Evolutionary conservation across 2,329 filamentous ascomycete species (phyloP), one percentile per base, ranked within the genome.

Genomic region (Fusarium hainanense): DNA sequence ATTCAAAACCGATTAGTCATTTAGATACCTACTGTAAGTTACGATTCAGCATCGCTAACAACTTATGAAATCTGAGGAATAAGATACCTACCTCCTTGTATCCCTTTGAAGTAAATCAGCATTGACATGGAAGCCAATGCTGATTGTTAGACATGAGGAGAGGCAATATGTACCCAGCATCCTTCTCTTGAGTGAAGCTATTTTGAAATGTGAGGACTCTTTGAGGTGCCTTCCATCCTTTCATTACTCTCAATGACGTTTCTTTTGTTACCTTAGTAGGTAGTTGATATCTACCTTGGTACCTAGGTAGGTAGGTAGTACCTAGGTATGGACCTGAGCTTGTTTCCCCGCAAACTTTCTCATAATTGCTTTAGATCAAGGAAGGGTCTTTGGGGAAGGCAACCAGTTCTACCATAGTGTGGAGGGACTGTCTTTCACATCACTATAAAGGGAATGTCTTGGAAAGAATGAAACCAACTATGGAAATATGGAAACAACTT

Each of bases 1-100:
- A 16, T 51, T 23, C 12, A 47, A 16, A 30, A 37, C 20, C 16
- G 58, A 70, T 70, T 70, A 70, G 68, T 71, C 63, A 68, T 54
- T 37, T 37, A 37, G 34, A 3, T 6, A 23, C 21, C 21, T 23
- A 23, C 21, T 6, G 21, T 23, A 37, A 37, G 18, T n/a, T 37
- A n/a, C 34, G 34, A 37, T 37, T 37, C 18, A 37, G 34, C 34
- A 37, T 37, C 34, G 34, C 34, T 37, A 37, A n/a, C n/a, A 37
- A 37, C 21, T 23, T 23, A 23, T 18, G 34, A 37, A 37, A n/a
- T 37, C 18, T 37, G 34, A 37, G 18, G 18, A 37, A n/a, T 37
- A 11, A n/a, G 5, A 37, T 37, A 37, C 16, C 5, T 37, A 37
- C 28, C 28, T 30, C 12, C 28, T 30, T 37, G 18, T 37, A 4